Evolutionary conservation across 352 stramenopile genomes (phyloP).

Genomic region (Thalassiosira allenii): DNA sequence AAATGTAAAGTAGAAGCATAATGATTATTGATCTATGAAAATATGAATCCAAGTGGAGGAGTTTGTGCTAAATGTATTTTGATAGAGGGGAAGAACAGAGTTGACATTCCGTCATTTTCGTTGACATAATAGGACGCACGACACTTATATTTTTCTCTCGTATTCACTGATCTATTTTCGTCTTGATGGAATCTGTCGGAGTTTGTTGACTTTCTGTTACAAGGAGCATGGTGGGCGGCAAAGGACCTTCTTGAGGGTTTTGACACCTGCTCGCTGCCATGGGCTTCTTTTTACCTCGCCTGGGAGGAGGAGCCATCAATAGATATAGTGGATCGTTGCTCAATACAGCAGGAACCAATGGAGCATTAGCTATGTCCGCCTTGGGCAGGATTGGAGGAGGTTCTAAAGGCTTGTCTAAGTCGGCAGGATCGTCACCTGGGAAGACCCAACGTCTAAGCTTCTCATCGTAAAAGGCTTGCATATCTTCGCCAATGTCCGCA

Average conservation of each 20-base stretch:
- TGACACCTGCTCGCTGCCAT: too few species aligned
- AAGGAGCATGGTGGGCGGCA: too few species aligned
- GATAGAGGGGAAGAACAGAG: too few species aligned
- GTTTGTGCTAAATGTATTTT: too few species aligned
- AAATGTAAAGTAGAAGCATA: background rate
- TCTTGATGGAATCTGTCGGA: too few species aligned
- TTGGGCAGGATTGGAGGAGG: slow-evolving; percentile 73
- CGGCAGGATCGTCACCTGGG: slow-evolving; percentile 78
- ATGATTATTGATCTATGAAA: slow-evolving; percentile 9
- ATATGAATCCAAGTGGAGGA: too few species aligned
- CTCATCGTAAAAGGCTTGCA: slow-evolving; percentile 86
- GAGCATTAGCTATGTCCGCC: slow-evolving; percentile 14
- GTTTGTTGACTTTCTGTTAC: too few species aligned
- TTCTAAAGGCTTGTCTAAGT: slow-evolving; percentile 77
- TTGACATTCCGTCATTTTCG: too few species aligned
- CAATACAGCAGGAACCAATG: slow-evolving; percentile 7
- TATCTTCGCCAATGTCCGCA: slow-evolving; percentile 72
- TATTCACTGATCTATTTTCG: too few species aligned
- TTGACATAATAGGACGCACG: slow-evolving; percentile 8
- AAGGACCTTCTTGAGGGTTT: too few species aligned
- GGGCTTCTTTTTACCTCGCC: too few species aligned
- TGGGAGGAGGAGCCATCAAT: slow-evolving; percentile 85
- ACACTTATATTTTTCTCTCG: too few species aligned
- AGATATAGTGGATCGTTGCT: slow-evolving; percentile 79
- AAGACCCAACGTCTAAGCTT: slow-evolving; percentile 84